These are phyloP conservation scores for Paratrypanosoma confusum DNA, from an alignment of 208 protist genomes.

Conservation along the genomic window DNA sequence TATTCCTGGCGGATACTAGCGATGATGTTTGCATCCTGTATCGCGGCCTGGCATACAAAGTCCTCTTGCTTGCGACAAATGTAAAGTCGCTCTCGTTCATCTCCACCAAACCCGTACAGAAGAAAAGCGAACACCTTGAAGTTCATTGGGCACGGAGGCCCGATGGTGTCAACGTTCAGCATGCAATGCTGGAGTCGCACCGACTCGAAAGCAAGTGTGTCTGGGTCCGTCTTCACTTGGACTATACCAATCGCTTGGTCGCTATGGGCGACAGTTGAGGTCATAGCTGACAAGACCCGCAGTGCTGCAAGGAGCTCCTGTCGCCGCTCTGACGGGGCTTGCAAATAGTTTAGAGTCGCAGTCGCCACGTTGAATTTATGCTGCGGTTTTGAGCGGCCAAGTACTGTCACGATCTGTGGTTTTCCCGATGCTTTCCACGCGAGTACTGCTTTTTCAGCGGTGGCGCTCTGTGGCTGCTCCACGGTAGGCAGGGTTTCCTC, in stretches of 20 bases:
- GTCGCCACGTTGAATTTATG: neutral
- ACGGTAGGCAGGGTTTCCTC: constrained; percentile 3
- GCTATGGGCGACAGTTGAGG: constrained; percentile 3
- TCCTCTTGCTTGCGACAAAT: constrained; percentile 13
- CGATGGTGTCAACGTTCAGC: too few relatives aligned
- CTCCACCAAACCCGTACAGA: constrained; percentile 10
- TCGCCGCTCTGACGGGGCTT: neutral
- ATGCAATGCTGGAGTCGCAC: neutral
- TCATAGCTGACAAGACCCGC: constrained; percentile 8
- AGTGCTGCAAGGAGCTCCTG: constrained; percentile 3
- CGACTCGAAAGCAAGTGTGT: too few relatives aligned
- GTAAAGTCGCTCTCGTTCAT: constrained; percentile 12
- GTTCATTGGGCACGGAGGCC: constrained; percentile 6
- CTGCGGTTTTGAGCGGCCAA: constrained; percentile 3
- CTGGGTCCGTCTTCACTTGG: too few relatives aligned
- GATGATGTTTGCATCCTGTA: constrained; percentile 7
- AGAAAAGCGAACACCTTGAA: constrained; percentile 19
- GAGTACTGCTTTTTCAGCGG: constrained; percentile 3
- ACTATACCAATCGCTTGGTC: too few relatives aligned
- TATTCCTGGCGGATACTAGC: constrained; percentile 3
- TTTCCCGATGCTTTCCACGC: constrained; percentile 2
- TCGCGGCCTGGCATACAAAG: constrained; percentile 11
- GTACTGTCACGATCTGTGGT: constrained; percentile 5
- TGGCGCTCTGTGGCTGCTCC: constrained; percentile 1
- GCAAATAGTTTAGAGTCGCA: neutral